These are phyloP conservation scores for Forsythia viridissima DNA, from an alignment of 257 asterid species.

Conservation along the genomic window DNA sequence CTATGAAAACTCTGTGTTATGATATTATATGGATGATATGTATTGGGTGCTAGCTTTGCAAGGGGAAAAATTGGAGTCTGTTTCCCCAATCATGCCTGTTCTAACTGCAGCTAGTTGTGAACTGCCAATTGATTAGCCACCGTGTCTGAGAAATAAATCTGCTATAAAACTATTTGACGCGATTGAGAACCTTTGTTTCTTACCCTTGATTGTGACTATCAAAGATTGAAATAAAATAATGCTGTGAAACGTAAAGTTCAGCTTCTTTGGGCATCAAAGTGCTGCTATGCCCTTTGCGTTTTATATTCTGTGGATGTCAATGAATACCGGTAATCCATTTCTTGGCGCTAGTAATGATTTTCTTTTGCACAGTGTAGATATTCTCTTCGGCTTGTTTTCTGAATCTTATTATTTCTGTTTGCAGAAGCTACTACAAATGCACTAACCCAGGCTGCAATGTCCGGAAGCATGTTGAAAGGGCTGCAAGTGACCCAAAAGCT, in stretches of 20 bases:
- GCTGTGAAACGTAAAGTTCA: neutral
- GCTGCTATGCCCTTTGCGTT: neutral
- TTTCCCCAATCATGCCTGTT: neutral
- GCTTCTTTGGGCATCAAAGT: neutral
- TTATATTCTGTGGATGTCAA: neutral
- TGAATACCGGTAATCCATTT: neutral
- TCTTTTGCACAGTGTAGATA: neutral
- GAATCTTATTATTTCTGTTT: conserved; percentile 22
- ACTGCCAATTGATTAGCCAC: neutral
- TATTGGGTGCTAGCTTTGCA: neutral
- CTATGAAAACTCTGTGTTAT: neutral
- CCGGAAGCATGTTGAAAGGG: conserved; percentile 93
- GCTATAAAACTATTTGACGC: neutral
- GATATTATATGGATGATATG: conserved; percentile 1
- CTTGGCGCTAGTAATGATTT: neutral
- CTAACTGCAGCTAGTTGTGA: neutral
- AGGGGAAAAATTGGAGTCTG: neutral
- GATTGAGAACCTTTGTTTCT: neutral
- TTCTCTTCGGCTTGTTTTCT: neutral
- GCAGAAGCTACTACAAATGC: conserved; percentile 96
- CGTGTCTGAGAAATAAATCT: neutral
- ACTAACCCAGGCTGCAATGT: conserved; percentile 79
- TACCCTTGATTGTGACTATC: neutral
- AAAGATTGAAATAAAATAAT: neutral
- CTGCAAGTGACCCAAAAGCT: conserved; percentile 81